Evolutionary conservation across 108 stramenopile species (phyloP).

Genomic region (Halocafeteria seosinensis): DNA sequence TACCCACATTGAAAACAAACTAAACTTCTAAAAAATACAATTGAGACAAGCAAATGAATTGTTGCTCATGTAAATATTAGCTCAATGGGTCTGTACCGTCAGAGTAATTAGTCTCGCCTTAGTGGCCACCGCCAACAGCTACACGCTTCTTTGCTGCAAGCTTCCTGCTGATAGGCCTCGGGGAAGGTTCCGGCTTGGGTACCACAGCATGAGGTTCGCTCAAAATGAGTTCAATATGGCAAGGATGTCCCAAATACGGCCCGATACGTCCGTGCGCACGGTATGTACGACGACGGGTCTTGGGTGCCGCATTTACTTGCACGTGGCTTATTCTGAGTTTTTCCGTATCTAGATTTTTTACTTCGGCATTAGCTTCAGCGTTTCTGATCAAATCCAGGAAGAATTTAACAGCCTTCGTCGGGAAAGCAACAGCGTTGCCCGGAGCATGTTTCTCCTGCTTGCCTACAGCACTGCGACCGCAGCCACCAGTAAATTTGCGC

Average conservation of each 20-base stretch:
- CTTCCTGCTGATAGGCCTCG: too few species aligned
- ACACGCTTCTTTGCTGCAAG: too few species aligned
- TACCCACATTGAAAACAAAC: too few species aligned
- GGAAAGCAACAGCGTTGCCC: conserved; percentile 88
- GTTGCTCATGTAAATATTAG: too few species aligned
- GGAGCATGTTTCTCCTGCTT: conserved; percentile 70
- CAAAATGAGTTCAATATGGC: conserved; percentile 96
- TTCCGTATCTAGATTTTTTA: conserved; percentile 41
- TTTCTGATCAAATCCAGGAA: conserved; percentile 80
- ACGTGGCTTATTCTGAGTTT: conserved; percentile 75
- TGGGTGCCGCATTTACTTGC: conserved; percentile 82
- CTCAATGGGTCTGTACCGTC: too few species aligned
- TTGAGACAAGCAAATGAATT: too few species aligned
- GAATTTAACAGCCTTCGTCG: conserved; percentile 85
- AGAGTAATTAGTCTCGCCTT: too few species aligned
- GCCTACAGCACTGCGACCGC: conserved; percentile 81
- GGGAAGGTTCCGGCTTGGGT: too few species aligned
- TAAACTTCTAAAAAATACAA: too few species aligned
- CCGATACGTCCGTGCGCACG: conserved; percentile 98
- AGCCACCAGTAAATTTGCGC: conserved; percentile 84
- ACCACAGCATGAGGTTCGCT: too few species aligned
- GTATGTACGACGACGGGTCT: conserved; percentile 90
- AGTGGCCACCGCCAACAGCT: too few species aligned
- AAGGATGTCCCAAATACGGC: conserved; percentile 88
- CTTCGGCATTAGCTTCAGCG: conserved; percentile 90